Evolutionary conservation across 2,329 filamentous ascomycete genomes (phyloP).

Genomic region (Ophiocordyceps camponoti-rufipedis): DNA sequence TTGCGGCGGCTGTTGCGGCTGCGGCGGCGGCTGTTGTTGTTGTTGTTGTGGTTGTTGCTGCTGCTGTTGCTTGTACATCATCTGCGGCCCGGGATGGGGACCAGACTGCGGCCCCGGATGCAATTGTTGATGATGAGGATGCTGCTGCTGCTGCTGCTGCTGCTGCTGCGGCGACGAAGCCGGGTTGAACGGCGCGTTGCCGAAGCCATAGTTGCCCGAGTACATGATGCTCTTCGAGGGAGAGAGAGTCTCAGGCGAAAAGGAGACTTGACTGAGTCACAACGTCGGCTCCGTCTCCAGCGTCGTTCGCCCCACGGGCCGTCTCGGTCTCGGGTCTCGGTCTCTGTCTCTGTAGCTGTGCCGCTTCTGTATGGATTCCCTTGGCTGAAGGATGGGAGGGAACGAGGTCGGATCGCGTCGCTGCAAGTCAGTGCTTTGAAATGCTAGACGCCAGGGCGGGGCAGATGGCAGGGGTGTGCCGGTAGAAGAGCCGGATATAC

Average conservation of each 20-base stretch:
- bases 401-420: too few species aligned
- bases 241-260: neutral
- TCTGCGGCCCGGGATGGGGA: conserved; percentile 24
- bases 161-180: conserved; percentile 14
- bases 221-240: conserved; percentile 25
- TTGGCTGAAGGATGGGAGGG: too few species aligned
- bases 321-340: too few species aligned
- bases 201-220: conserved; percentile 34
- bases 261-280: too few species aligned
- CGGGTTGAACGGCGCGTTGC: conserved; percentile 31
- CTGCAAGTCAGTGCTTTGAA: too few species aligned
- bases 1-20: conserved; percentile 18
- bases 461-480: too few species aligned
- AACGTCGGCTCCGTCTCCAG: neutral
- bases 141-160: conserved; percentile 23
- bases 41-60: conserved; percentile 18
- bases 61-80: conserved; percentile 36
- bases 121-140: conserved; percentile 25
- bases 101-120: conserved; percentile 24
- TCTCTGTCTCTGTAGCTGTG: too few species aligned
- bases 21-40: too few species aligned
- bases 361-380: too few species aligned
- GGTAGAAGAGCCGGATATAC: too few species aligned
- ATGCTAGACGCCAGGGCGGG: too few species aligned
- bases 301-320: neutral